These are phyloP conservation scores for Cercophora samala DNA, from an alignment of 495 filamentous ascomycete genomes.

Conservation along the genomic window DNA sequence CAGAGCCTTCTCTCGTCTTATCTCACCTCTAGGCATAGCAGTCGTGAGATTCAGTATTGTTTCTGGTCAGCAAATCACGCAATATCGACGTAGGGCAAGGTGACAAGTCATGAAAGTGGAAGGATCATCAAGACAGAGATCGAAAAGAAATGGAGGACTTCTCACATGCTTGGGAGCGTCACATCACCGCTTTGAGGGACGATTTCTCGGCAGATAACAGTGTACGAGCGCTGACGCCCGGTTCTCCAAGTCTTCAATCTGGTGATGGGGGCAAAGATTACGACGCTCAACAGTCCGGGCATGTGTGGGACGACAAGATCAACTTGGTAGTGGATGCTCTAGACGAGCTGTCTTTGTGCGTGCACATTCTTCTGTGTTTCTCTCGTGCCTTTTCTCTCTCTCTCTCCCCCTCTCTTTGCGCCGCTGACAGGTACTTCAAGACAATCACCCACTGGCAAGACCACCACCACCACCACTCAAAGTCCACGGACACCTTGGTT, in stretches of 20 bases:
- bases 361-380: background rate
- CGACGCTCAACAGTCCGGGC: background rate
- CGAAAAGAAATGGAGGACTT: constrained; percentile 16
- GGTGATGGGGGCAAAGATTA: background rate
- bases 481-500: constrained; percentile 26
- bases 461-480: constrained; percentile 17
- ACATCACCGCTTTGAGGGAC: constrained; percentile 16
- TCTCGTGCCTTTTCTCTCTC: background rate
- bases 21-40: background rate
- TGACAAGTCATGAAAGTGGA: background rate
- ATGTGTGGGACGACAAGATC: constrained; percentile 24
- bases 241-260: constrained; percentile 2
- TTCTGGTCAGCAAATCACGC: background rate
- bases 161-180: constrained; percentile 22
- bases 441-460: constrained; percentile 21
- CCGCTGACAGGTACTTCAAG: constrained; percentile 7
- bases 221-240: constrained; percentile 19
- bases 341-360: constrained; percentile 20
- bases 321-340: constrained; percentile 28
- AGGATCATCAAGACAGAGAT: background rate
- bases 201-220: constrained; percentile 18
- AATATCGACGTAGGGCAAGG: background rate
- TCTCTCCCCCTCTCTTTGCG: background rate
- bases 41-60: background rate
- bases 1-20: background rate